Evolutionary conservation across 73 alveolate species (phyloP), one percentile per base, ranked within the genome.

Genomic region (Diophrys sp.): DNA sequence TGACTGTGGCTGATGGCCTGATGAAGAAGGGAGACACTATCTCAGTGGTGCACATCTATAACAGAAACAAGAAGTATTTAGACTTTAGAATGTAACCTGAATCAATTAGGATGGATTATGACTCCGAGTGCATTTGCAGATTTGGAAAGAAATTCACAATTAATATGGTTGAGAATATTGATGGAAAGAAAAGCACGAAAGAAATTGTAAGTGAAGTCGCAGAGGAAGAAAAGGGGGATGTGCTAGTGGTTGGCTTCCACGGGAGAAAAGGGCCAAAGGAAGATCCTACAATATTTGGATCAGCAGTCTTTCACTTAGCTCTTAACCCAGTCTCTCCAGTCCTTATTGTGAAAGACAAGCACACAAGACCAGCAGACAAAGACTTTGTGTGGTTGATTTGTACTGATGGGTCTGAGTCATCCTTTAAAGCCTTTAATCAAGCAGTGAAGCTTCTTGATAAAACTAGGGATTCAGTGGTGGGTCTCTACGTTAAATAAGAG

Each of bases 201-300:
- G 93, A 85, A 70, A 78, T 76, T 2, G 72, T 85, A 14, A 25
- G 31, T 28, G 32, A 73, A 0, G 33, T 86, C 44, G 89, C 93
- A n/a, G 33, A 57, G 53, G 68, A 70, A 28, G 73, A 56, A 0
- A 28, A 75, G 1, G 81, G 83, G 18, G 62, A 54, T 44, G 24
- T 79, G 5, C 67, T 86, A 14, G 89, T 72, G 1, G 79, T 86
- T 23, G 93, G 93, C 1, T 79, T 54, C 82, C 82, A 73, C 67
- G 93, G 93, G 18, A 79, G 93, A 54, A 86, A 86, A 69, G 93
- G 93, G n/a, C 93, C 93, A 1, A 86, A 86, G 55, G 89, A 78
- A 82, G 89, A 86, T 75, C 93, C 93, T 0, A 79, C 93, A 11
- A 68, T 86, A 0, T 71, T 86, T 23, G 93, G 93, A 29, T 86